Evolutionary conservation across 768 basidiomycete species (phyloP).

Genomic region (Mycena chlorophos): DNA sequence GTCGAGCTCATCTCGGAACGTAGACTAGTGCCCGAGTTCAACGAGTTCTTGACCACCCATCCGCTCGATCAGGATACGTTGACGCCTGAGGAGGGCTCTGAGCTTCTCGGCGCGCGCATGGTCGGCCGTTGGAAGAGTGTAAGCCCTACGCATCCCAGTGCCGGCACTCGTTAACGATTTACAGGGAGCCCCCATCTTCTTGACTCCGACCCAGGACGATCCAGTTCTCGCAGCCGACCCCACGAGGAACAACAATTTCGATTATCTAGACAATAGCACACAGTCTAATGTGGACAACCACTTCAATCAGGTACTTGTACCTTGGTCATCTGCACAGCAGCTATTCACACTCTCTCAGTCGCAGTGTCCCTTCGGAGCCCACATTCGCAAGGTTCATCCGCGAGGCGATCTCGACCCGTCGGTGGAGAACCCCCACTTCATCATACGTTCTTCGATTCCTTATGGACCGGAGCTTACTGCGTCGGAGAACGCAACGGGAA

Average conservation of each 20-base stretch:
- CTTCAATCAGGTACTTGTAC: conserved; percentile 31
- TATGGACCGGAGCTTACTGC: conserved; percentile 29
- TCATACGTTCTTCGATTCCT: conserved; percentile 36
- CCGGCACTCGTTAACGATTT: neutral
- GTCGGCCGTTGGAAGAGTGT: conserved; percentile 37
- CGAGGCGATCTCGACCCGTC: conserved; percentile 25
- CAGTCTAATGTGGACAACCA: conserved; percentile 19
- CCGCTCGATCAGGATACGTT: conserved; percentile 19
- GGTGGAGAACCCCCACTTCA: conserved; percentile 21
- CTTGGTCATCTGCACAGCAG: too few species aligned
- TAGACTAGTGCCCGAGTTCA: conserved; percentile 32
- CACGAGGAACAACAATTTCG: conserved; percentile 33
- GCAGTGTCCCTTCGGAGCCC: too few species aligned
- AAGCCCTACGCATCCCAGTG: neutral
- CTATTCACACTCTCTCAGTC: too few species aligned
- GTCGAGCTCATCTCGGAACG: neutral
- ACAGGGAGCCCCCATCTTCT: conserved; percentile 36
- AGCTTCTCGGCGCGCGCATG: conserved; percentile 34
- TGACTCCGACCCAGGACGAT: conserved; percentile 29
- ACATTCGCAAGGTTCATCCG: conserved; percentile 32
- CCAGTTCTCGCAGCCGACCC: conserved; percentile 22
- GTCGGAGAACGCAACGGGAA: conserved; percentile 11
- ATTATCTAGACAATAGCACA: conserved; percentile 20
- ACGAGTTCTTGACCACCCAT: conserved; percentile 25
- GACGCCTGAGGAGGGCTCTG: conserved; percentile 27